phyloP scores from a whole-genome alignment of 1,139 yeast species.

The Sugiyamaella pinicola region DNA sequence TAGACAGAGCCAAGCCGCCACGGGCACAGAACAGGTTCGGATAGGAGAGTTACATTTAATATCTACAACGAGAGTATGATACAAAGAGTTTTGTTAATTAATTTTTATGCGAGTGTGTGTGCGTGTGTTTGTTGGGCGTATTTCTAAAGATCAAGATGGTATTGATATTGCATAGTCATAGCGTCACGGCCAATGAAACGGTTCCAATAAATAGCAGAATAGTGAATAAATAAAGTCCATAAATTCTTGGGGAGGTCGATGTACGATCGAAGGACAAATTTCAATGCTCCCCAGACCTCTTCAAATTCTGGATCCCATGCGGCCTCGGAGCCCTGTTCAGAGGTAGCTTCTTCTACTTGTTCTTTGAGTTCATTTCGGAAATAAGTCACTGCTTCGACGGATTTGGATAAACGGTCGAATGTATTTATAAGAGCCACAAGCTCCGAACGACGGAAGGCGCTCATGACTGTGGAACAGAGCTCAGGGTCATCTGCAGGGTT shows the following conservation, averaged over 20 bases:
- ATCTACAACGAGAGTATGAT: conserved; percentile 9
- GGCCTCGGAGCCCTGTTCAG: conserved; percentile 5
- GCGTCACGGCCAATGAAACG: conserved; percentile 62
- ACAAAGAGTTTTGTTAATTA: neutral
- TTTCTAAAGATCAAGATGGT: conserved; percentile 21
- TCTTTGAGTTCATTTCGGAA: conserved; percentile 54
- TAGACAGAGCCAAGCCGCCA: too few species aligned
- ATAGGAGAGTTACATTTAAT: neutral
- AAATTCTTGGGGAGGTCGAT: conserved; percentile 66
- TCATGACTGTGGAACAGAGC: conserved; percentile 41
- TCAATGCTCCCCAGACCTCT: conserved; percentile 64
- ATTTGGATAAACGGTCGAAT: conserved; percentile 85
- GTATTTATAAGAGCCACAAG: conserved; percentile 89
- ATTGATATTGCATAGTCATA: conserved; percentile 17
- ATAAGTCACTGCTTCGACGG: conserved; percentile 70
- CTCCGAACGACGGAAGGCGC: conserved; percentile 74
- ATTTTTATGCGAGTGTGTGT: neutral
- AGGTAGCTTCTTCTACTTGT: conserved; percentile 21
- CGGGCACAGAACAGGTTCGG: too few species aligned
- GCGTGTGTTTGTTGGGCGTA: neutral
- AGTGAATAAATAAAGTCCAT: conserved; percentile 53
- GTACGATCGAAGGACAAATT: conserved; percentile 69
- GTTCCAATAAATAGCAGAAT: conserved; percentile 68
- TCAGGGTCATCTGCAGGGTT: conserved; percentile 48
- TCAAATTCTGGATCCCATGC: conserved; percentile 50